Evolutionary conservation across 2,329 filamentous ascomycete genomes (phyloP).

Genomic region (Monosporascus sp.): DNA sequence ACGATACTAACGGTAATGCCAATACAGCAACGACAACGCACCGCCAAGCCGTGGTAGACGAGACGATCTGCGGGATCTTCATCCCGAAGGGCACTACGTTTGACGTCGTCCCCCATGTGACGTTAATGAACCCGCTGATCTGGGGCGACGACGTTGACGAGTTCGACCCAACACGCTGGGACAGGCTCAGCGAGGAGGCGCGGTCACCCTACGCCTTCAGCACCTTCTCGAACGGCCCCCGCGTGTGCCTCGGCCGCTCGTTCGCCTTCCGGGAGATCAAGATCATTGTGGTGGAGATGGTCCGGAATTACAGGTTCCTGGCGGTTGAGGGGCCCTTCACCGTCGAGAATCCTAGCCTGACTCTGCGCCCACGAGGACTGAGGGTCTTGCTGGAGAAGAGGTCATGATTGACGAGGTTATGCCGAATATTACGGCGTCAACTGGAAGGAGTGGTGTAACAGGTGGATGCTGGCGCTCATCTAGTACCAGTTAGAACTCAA

Average conservation of each 20-base stretch:
- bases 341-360: slow-evolving; percentile 11
- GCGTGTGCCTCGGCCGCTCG: slow-evolving; percentile 13
- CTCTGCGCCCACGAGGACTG: slow-evolving; percentile 6
- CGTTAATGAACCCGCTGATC: slow-evolving; percentile 29
- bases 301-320: slow-evolving; percentile 8
- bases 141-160: slow-evolving; percentile 33
- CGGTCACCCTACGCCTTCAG: slow-evolving; percentile 24
- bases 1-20: too few species aligned
- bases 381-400: slow-evolving; percentile 8
- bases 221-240: slow-evolving; percentile 20
- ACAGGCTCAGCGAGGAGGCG: slow-evolving; percentile 16
- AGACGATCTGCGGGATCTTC: slow-evolving; percentile 26
- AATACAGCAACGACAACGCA: slow-evolving; percentile 21
- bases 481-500: too few species aligned
- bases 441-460: too few species aligned
- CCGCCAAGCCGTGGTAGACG: slow-evolving; percentile 26
- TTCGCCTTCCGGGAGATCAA: slow-evolving; percentile 16
- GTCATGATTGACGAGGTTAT: too few species aligned
- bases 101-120: slow-evolving; percentile 30
- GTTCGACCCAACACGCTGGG: slow-evolving; percentile 35
- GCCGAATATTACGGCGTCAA: too few species aligned
- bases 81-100: slow-evolving; percentile 33
- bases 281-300: slow-evolving; percentile 11
- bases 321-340: slow-evolving; percentile 8
- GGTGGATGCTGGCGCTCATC: too few species aligned